phyloP scores from a whole-genome alignment of 805 yeast species.

The Phaffomyces opuntiae region DNA sequence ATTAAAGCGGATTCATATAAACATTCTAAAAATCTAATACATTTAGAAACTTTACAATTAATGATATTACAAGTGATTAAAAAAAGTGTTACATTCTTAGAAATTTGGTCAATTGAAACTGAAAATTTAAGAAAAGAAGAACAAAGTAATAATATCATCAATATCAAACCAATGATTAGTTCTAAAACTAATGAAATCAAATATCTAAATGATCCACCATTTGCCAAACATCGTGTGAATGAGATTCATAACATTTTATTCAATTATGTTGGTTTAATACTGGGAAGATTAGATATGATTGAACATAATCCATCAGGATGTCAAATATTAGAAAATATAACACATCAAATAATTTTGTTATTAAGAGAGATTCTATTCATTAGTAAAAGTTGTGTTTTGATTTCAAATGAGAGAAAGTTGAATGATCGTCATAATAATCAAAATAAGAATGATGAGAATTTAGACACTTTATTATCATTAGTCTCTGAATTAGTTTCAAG shows the following conservation, averaged over 20 bases:
- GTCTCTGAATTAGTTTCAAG: conserved; percentile 61
- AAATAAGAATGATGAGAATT: conserved; percentile 28
- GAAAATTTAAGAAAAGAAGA: conserved; percentile 29
- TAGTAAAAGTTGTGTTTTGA: conserved; percentile 39
- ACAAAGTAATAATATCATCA: background rate
- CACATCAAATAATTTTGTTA: conserved; percentile 61
- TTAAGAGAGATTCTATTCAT: conserved; percentile 57
- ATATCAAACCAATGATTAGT: conserved; percentile 5
- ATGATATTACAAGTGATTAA: conserved; percentile 62
- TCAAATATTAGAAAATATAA: conserved; percentile 54
- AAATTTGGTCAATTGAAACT: conserved; percentile 66
- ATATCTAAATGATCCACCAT: conserved; percentile 47
- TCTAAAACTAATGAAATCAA: conserved; percentile 26
- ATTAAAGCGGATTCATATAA: conserved; percentile 69
- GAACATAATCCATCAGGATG: conserved; percentile 70
- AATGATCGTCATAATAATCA: conserved; percentile 5
- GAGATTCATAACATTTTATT: conserved; percentile 57
- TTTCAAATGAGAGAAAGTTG: conserved; percentile 23
- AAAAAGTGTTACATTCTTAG: conserved; percentile 57
- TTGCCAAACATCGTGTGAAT: conserved; percentile 52
- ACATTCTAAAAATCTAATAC: conserved; percentile 50
- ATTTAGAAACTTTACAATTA: conserved; percentile 54
- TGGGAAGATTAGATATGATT: conserved; percentile 73
- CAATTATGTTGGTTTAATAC: conserved; percentile 55
- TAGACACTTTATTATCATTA: conserved; percentile 51